Conservation (phyloP, 768 basidiomycete genomes). For the Coprinopsis marcescibilis region DNA sequence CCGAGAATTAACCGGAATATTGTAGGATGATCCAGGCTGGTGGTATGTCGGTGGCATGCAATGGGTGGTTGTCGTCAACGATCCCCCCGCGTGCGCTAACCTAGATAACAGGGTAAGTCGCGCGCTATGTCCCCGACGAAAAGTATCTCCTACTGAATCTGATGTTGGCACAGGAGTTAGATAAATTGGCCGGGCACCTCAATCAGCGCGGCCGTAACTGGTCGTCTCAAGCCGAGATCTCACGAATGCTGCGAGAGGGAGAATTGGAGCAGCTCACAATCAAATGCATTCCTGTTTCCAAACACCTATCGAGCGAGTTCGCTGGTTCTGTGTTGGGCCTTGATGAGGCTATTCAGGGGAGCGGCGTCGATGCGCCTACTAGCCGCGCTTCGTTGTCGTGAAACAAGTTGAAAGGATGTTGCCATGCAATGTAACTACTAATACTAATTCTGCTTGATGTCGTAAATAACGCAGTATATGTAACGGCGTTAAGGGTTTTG, state of each 20-base stretch:
- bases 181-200: background rate
- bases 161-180: background rate
- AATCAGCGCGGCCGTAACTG: background rate
- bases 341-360: background rate
- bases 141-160: background rate
- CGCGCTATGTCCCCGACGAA: background rate
- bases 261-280: background rate
- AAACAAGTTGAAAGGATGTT: background rate
- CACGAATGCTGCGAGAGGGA: background rate
- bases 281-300: background rate
- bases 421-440: background rate
- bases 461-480: too few species aligned
- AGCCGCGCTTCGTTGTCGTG: too few species aligned
- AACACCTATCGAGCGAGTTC: background rate
- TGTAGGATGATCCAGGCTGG: background rate
- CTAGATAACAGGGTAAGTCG: background rate
- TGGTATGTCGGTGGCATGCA: slow-evolving; percentile 1
- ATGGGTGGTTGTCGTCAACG: background rate
- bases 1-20: background rate
- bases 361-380: too few species aligned
- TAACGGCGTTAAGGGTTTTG: too few species aligned
- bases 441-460: too few species aligned
- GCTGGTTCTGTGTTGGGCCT: background rate
- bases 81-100: background rate
- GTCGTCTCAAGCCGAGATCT: background rate